Conservation (phyloP, 2,329 filamentous ascomycete species). For the Hypoxylon sp. region DNA sequence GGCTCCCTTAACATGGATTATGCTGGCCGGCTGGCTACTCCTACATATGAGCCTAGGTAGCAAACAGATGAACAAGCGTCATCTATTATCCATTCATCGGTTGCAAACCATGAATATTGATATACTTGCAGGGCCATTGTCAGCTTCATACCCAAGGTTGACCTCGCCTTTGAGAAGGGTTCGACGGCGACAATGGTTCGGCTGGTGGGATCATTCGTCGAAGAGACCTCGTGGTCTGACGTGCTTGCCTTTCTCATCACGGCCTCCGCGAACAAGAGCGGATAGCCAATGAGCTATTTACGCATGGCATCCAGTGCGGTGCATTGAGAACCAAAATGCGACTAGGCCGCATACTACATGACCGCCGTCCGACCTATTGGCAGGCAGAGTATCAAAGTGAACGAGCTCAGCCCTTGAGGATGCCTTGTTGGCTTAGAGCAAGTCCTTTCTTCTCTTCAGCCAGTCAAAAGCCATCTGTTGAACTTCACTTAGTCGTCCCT, state of each 20-base stretch:
- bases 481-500: conserved; percentile 33
- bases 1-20: conserved; percentile 22
- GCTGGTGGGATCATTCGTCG: conserved; percentile 10
- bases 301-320: conserved; percentile 37
- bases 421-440: conserved; percentile 30
- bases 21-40: conserved; percentile 17
- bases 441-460: conserved; percentile 20
- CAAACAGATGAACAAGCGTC: conserved; percentile 37
- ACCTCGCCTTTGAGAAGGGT: conserved; percentile 13
- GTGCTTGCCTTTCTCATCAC: conserved; percentile 29
- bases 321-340: conserved; percentile 35
- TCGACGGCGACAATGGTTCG: conserved; percentile 7
- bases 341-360: conserved; percentile 37
- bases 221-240: conserved; percentile 32
- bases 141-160: background rate
- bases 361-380: conserved; percentile 33
- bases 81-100: conserved; percentile 18
- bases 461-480: conserved; percentile 22
- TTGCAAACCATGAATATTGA: conserved; percentile 7
- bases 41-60: conserved; percentile 10
- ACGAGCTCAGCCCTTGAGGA: conserved; percentile 28
- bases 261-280: conserved; percentile 15
- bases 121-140: conserved; percentile 13
- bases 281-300: conserved; percentile 37
- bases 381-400: conserved; percentile 16